phyloP scores from a whole-genome alignment of 495 filamentous ascomycete species.

The Hyaloscypha bicolor region DNA sequence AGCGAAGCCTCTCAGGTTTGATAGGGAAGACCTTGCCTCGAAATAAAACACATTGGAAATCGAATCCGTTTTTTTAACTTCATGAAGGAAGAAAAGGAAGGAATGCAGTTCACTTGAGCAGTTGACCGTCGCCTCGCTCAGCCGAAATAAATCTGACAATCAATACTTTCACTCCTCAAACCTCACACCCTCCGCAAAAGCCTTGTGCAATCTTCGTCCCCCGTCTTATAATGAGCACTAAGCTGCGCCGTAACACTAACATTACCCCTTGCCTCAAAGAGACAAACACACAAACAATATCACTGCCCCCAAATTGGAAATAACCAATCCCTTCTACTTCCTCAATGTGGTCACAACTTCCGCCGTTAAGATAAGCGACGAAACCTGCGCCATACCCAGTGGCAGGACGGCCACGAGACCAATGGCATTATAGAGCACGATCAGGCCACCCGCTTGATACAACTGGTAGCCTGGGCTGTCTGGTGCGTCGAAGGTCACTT shows the following conservation, averaged over 20 bases:
- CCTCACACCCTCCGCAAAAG: background rate
- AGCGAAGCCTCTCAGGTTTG: too few species aligned
- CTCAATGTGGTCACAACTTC: background rate
- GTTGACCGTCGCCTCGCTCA: too few species aligned
- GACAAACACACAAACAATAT: background rate
- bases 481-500: background rate
- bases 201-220: conserved; percentile 6
- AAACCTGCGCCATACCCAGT: conserved; percentile 12
- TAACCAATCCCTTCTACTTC: conserved; percentile 13
- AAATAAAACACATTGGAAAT: too few species aligned
- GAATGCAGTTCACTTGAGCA: too few species aligned
- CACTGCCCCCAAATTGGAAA: conserved; percentile 7
- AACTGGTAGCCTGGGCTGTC: conserved; percentile 7
- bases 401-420: conserved; percentile 10
- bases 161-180: too few species aligned
- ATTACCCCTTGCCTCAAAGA: conserved; percentile 9
- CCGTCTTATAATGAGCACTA: conserved; percentile 4
- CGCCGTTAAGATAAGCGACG: conserved; percentile 10
- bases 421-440: conserved; percentile 5
- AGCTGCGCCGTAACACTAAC: conserved; percentile 10
- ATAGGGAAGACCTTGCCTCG: too few species aligned
- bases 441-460: background rate
- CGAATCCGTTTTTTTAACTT: too few species aligned
- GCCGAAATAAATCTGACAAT: too few species aligned
- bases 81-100: too few species aligned